Conservation (phyloP, 1,284 basidiomycete species). For the Boletus sp. region DNA sequence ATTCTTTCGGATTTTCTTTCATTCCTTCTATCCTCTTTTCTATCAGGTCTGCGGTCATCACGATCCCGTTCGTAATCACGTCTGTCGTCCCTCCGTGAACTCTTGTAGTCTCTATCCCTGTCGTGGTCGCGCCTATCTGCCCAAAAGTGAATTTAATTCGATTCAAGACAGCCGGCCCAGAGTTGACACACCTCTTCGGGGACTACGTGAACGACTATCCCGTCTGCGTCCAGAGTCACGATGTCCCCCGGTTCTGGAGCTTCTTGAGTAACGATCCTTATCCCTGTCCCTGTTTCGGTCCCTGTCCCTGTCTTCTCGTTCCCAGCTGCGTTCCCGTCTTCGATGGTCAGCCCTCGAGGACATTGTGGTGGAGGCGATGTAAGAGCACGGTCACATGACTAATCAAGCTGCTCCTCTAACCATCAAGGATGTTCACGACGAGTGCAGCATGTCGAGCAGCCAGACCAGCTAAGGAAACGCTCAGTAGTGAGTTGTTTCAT, state of each 20-base stretch:
- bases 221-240: slow-evolving; percentile 49
- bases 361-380: slow-evolving; percentile 33
- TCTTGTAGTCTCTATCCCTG: slow-evolving; percentile 38
- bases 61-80: slow-evolving; percentile 38
- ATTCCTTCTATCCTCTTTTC: slow-evolving; percentile 33
- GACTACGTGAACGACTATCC: slow-evolving; percentile 67
- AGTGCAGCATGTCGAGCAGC: slow-evolving; percentile 18
- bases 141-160: slow-evolving; percentile 1
- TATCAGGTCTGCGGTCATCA: slow-evolving; percentile 35
- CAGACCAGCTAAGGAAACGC: slow-evolving; percentile 7
- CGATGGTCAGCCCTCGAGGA: slow-evolving; percentile 49
- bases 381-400: slow-evolving; percentile 28
- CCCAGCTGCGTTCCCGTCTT: slow-evolving; percentile 65
- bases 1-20: slow-evolving; percentile 23
- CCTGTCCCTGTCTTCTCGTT: slow-evolving; percentile 50
- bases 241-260: slow-evolving; percentile 35
- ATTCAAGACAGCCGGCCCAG: background rate
- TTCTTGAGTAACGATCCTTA: slow-evolving; percentile 33
- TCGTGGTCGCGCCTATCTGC: slow-evolving; percentile 34
- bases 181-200: slow-evolving; percentile 39
- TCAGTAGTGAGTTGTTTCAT: slow-evolving; percentile 19
- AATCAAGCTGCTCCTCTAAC: background rate
- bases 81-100: slow-evolving; percentile 37
- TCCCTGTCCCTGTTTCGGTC: slow-evolving; percentile 43
- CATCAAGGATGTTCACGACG: slow-evolving; percentile 19